These are phyloP conservation scores for Rhizopogon vulgaris DNA, from an alignment of 768 basidiomycete genomes.

Conservation along the genomic window DNA sequence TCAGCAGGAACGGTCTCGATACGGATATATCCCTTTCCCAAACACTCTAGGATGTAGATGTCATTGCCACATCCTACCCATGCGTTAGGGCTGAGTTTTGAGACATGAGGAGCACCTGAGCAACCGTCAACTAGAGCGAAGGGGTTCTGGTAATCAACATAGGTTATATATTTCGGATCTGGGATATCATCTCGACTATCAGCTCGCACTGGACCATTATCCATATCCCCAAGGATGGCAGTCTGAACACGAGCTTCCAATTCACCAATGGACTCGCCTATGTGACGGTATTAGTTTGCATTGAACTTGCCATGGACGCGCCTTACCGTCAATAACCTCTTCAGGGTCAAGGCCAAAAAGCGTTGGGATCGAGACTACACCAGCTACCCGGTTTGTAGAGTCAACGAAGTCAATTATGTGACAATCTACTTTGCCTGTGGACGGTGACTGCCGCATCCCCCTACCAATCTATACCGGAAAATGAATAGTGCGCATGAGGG, in stretches of 20 bases:
- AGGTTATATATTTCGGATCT: slow-evolving; percentile 59
- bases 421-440: slow-evolving; percentile 78
- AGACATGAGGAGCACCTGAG: slow-evolving; percentile 50
- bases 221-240: background rate
- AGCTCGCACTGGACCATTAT: slow-evolving; percentile 1
- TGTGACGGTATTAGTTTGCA: background rate
- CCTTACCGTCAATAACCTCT: slow-evolving; percentile 53
- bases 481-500: background rate
- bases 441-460: slow-evolving; percentile 81
- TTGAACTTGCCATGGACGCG: background rate
- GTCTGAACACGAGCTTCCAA: slow-evolving; percentile 38
- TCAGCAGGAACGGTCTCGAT: slow-evolving; percentile 41
- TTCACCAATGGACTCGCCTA: slow-evolving; percentile 48
- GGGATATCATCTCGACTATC: slow-evolving; percentile 35
- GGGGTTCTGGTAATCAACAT: slow-evolving; percentile 72
- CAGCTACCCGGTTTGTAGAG: slow-evolving; percentile 56
- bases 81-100: slow-evolving; percentile 48
- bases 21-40: slow-evolving; percentile 64
- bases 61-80: slow-evolving; percentile 80
- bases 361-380: slow-evolving; percentile 74
- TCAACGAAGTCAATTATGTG: slow-evolving; percentile 91
- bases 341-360: slow-evolving; percentile 81
- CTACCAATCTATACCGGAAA: slow-evolving; percentile 67
- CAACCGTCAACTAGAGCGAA: slow-evolving; percentile 48
- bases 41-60: slow-evolving; percentile 67